Evolutionary conservation across 2,329 filamentous ascomycete genomes (phyloP), one percentile per base, ranked within the genome.

Genomic region (Shiraia bambusicola): DNA sequence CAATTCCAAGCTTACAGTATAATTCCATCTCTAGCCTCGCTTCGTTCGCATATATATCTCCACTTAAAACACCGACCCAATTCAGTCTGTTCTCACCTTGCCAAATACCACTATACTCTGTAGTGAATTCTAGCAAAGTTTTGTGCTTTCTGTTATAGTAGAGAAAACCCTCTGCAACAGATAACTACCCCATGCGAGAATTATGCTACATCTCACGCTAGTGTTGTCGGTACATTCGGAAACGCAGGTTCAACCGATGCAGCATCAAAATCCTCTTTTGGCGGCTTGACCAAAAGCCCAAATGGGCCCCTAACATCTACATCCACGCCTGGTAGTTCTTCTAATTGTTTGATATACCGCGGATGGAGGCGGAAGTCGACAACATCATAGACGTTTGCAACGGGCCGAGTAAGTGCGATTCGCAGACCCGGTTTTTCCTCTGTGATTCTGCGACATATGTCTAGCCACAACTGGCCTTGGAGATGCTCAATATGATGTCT

Each of bases 401-500:
- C 17, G 2, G 40, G 37, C n/a, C 32, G 34, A 19, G 15, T 26
- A 16, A 49, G 26, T 16, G 34, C 28, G 22, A 49, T 39, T 6
- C 24, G 26, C 12, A 45, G 19, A 24, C 16, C 27, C 1, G 34
- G 30, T 11, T 33, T 13, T 10, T 34, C 26, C 25, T 35, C 27
- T 9, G 19, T 24, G 3, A 49, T 13, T 10, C 5, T 14, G 22
- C 28, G 29, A 15, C 45, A 49, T 3, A 34, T n/a, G 2, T 38
- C 34, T 8, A 42, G 4, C 41, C 45, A 49, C 11, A 38, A 27
- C 8, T 29, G 12, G 11, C 45, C 45, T 28, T 41, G 40, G 7
- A 48, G 15, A 32, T 44, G 40, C n/a, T 30, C 28, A 2, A 45
- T 14, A 25, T 35, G 12, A 3, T 33, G 3, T 12, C 22, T 2